Evolutionary conservation across 331 rosid species (phyloP), one percentile per base, ranked within the genome.

Genomic region (Malus hybrid): DNA sequence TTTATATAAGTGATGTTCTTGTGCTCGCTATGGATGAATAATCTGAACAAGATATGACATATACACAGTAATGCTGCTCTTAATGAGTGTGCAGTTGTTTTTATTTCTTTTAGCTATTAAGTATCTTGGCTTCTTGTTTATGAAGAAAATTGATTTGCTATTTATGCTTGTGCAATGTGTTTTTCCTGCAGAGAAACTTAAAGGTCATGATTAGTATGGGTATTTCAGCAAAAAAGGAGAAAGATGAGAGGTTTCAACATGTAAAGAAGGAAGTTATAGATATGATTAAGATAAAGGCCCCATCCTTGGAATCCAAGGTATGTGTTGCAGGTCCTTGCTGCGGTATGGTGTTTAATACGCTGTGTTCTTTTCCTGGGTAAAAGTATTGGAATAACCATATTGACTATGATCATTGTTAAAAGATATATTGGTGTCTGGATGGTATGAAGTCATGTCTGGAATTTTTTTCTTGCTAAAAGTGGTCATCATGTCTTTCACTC

Each of bases 161-260:
- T 80, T 83, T 65, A 85, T 64, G 46, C 39, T 59, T 72, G 20
- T 86, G 74, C 70, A 80, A 76, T 82, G 65, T 71, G 76, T 78
- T 82, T 74, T 64, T 84, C 50, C 83, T 72, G 65, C 88, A 95
- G 99, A 92, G 99, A 82, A 91, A 95, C 81, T 88, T 95, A 78
- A 95, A 95, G 86, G 69, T 84, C 80, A 95, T 95, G 99, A 85
- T 95, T 87, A 95, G 60, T 82, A 88, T 77, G 96, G 91, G 99
- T 81, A 74, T 86, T 79, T 89, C 97, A 68, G 99, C 91, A 69
- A 92, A 89, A 85, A 89, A 92, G 88, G 99, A 94, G 88, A 88
- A 86, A 72, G 93, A 95, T 79, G 86, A 86, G 78, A 86, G 92
- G 87, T 92, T 90, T 88, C 93, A 89, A 83, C 90, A 66, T 69